Conservation (phyloP, 495 filamentous ascomycete species). For the Penicillium odoratum region DNA sequence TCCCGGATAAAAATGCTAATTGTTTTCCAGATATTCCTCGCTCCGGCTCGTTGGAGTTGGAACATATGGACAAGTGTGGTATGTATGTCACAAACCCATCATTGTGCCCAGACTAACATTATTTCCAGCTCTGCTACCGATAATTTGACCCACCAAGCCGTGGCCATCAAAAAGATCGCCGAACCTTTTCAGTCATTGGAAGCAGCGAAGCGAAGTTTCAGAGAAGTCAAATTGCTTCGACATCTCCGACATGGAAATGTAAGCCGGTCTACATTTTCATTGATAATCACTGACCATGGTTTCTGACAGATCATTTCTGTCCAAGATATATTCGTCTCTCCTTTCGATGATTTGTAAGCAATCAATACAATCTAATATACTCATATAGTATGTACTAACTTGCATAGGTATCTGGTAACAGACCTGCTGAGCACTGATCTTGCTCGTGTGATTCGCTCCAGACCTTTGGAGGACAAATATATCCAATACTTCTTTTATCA, state of each 20-base stretch:
- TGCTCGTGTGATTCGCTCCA: slow-evolving; percentile 1
- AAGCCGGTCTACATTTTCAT: not conserved
- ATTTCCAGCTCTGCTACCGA: slow-evolving; percentile 1
- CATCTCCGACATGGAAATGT: slow-evolving; percentile 9
- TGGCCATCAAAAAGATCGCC: slow-evolving; percentile 3
- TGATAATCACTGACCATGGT: not conserved
- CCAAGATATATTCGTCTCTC: slow-evolving; percentile 7
- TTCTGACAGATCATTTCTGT: not conserved
- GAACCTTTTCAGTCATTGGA: not conserved
- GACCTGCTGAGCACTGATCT: slow-evolving; percentile 5
- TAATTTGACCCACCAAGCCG: not conserved
- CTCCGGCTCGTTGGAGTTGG: not conserved
- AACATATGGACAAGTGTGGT: not conserved
- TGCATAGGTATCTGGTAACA: slow-evolving; percentile 3
- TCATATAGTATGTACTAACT: not conserved
- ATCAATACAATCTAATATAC: not conserved
- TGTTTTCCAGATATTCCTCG: not conserved
- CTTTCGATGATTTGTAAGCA: slow-evolving; percentile 5
- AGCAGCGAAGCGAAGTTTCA: not conserved
- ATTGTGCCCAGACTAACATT: not conserved
- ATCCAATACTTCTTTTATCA: slow-evolving; percentile 9
- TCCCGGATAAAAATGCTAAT: not conserved
- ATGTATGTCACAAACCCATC: not conserved
- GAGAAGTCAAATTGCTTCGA: slow-evolving; percentile 5
- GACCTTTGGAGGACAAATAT: not conserved